Percentiles rank a stretch among this genome's conserved stretches.
These are phyloP conservation scores for Fagopyrum tataricum DNA, from an alignment of 148 eudicot species.

Conservation along the genomic window DNA sequence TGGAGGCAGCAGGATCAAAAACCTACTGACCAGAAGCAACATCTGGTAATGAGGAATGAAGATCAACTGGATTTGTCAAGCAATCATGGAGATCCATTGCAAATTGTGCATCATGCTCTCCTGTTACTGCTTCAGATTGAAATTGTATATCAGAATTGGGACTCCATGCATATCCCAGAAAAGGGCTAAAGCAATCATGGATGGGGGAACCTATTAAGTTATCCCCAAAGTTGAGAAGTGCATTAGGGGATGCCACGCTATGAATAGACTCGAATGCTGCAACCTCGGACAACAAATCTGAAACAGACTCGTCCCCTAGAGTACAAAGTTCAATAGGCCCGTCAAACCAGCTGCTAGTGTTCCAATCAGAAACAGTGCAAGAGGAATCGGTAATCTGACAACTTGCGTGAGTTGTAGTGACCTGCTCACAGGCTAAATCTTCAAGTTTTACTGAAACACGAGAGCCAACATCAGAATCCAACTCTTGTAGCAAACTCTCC, in stretches of 20 bases:
- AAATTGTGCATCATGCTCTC: constrained; percentile 13
- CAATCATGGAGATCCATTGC: constrained; percentile 22
- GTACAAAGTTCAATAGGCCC: constrained; percentile 74
- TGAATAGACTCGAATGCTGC: constrained; percentile 83
- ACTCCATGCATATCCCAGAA: constrained; percentile 41
- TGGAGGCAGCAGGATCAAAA: constrained; percentile 13
- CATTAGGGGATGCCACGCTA: constrained; percentile 38
- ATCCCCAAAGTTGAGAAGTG: background rate
- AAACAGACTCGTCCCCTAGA: constrained; percentile 86
- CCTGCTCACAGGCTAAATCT: constrained; percentile 21
- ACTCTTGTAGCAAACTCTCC: constrained; percentile 27
- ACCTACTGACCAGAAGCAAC: background rate
- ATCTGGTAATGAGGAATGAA: background rate
- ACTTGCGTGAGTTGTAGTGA: background rate
- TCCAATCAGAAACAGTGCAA: background rate
- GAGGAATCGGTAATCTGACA: background rate
- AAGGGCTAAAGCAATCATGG: constrained; percentile 57
- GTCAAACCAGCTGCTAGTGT: background rate
- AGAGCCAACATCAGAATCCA: background rate
- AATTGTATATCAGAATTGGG: constrained; percentile 45
- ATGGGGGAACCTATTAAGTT: constrained; percentile 20
- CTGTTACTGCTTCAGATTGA: constrained; percentile 24
- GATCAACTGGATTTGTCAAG: constrained; percentile 13
- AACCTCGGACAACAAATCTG: constrained; percentile 89
- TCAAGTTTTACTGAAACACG: too few species aligned